Evolutionary conservation across 2,329 filamentous ascomycete species (phyloP).

Genomic region (Karstenula rhodostoma): DNA sequence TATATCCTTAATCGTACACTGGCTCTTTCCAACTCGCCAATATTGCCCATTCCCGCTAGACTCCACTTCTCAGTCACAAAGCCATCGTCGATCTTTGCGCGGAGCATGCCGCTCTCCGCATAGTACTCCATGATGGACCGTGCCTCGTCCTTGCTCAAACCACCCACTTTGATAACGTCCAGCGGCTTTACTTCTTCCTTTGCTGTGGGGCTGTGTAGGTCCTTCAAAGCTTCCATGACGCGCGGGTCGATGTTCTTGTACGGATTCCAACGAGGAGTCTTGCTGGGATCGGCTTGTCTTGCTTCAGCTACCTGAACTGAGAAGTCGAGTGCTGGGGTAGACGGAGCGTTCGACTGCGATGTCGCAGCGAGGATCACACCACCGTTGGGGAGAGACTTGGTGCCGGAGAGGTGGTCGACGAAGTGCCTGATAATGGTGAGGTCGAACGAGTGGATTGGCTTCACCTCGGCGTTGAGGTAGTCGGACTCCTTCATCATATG

Average conservation of each 20-base stretch:
- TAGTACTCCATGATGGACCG: slow-evolving; percentile 91
- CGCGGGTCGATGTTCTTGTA: slow-evolving; percentile 62
- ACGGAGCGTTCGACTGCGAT: slow-evolving; percentile 73
- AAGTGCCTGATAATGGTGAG: slow-evolving; percentile 79
- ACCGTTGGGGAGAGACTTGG: slow-evolving; percentile 69
- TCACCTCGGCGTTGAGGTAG: slow-evolving; percentile 76
- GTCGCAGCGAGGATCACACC: slow-evolving; percentile 80
- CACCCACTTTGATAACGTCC: slow-evolving; percentile 65
- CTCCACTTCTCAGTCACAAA: slow-evolving; percentile 84
- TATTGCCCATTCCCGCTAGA: slow-evolving; percentile 78
- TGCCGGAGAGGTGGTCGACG: slow-evolving; percentile 68
- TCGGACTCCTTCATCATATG: slow-evolving; percentile 81
- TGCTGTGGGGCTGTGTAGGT: slow-evolving; percentile 40
- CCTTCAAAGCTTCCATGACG: slow-evolving; percentile 57
- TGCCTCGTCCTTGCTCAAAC: slow-evolving; percentile 77
- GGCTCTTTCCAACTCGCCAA: slow-evolving; percentile 85
- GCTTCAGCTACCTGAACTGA: slow-evolving; percentile 64
- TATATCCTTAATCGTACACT: slow-evolving; percentile 52
- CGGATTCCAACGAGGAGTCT: slow-evolving; percentile 57
- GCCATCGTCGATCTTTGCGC: slow-evolving; percentile 72
- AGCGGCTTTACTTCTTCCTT: slow-evolving; percentile 40
- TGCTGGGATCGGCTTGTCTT: slow-evolving; percentile 45
- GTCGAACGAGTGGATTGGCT: slow-evolving; percentile 85
- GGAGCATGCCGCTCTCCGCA: slow-evolving; percentile 82
- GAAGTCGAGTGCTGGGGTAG: slow-evolving; percentile 72